These are phyloP conservation scores for Nannochloropsis gaditana DNA, from an alignment of 108 stramenopile species.

Conservation along the genomic window DNA sequence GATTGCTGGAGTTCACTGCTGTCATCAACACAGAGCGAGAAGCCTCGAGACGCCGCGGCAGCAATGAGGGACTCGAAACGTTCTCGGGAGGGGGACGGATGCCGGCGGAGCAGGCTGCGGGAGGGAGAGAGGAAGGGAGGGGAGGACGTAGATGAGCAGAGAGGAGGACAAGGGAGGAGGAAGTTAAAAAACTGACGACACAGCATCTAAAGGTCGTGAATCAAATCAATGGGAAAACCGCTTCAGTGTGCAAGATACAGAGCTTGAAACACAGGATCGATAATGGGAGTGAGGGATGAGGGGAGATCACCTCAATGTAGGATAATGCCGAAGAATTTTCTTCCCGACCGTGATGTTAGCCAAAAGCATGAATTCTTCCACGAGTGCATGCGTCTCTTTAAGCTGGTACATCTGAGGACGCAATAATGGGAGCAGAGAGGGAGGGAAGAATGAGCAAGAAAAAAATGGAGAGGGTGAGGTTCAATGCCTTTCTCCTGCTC, in stretches of 20 bases:
- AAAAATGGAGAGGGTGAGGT: not conserved
- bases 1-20: conserved; percentile 87
- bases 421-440: not conserved
- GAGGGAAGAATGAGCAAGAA: not conserved
- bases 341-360: conserved; percentile 97
- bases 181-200: not conserved
- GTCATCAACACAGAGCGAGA: conserved; percentile 78
- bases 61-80: conserved; percentile 89
- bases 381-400: conserved; percentile 60
- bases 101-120: conserved; percentile 73
- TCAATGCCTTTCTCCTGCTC: no score
- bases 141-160: not conserved
- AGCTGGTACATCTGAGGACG: conserved; percentile 33
- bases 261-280: not conserved
- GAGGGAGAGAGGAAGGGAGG: conserved; percentile 37
- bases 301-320: conserved; percentile 58
- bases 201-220: not conserved
- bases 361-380: conserved; percentile 98
- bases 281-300: not conserved
- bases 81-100: conserved; percentile 84
- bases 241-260: not conserved
- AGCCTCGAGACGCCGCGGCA: conserved; percentile 66
- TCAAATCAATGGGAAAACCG: not conserved
- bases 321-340: conserved; percentile 79
- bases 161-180: not conserved